Evolutionary conservation across 2,329 filamentous ascomycete genomes (phyloP).

Genomic region (Fusarium sp.): DNA sequence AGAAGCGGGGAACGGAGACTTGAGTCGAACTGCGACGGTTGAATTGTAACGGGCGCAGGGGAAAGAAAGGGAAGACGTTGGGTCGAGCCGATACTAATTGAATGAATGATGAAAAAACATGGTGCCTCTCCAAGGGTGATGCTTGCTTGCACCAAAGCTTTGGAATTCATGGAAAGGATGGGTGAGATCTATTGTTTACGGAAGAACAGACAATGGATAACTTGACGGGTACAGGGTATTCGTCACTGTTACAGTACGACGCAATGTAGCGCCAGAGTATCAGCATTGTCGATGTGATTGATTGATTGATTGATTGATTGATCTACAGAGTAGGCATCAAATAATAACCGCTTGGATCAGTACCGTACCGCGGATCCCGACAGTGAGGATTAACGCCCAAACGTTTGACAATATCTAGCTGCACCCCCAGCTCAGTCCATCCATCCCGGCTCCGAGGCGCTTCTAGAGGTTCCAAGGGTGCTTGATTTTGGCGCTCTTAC

Average conservation of each 20-base stretch:
- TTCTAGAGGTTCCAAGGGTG: constrained; percentile 18
- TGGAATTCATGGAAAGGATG: constrained; percentile 38
- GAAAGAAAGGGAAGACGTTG: neutral
- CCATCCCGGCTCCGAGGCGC: constrained; percentile 17
- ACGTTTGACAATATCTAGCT: constrained; percentile 22
- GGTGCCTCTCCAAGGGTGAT: constrained; percentile 35
- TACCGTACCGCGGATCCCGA: constrained; percentile 16
- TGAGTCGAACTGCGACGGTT: constrained; percentile 12
- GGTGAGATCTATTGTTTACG: constrained; percentile 22
- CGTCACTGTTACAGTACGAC: too few species aligned
- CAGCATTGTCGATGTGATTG: constrained; percentile 4
- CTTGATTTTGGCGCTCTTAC: neutral
- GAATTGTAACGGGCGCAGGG: constrained; percentile 16
- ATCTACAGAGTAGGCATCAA: constrained; percentile 8
- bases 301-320: neutral
- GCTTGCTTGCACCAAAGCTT: constrained; percentile 41
- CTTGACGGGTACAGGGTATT: constrained; percentile 7
- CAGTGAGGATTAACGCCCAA: constrained; percentile 28
- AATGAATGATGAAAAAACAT: constrained; percentile 17
- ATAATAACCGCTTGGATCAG: neutral
- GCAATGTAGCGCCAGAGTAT: constrained; percentile 1
- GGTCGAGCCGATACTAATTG: neutral
- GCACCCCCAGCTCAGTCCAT: constrained; percentile 5
- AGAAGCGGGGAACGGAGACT: constrained; percentile 19
- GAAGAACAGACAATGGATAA: constrained; percentile 12